A percentile compares a stretch with the other conserved stretches of the same genome.
phyloP scores from a whole-genome alignment of 208 protist genomes.

The Trichomonas gallinae region DNA sequence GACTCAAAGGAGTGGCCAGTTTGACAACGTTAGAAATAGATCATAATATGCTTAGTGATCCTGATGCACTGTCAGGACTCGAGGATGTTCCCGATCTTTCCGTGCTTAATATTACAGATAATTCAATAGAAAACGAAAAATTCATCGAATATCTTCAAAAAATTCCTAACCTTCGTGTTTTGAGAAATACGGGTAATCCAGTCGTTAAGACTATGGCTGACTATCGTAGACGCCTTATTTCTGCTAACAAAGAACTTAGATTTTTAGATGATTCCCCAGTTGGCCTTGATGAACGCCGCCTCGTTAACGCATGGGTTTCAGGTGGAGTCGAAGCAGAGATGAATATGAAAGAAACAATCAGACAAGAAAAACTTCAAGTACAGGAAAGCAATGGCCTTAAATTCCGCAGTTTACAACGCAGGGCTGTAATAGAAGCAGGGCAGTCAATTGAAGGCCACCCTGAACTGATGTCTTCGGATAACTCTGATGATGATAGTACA shows the following conservation, averaged over 20 bases:
- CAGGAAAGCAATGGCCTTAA: background rate
- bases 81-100: slow-evolving; percentile 52
- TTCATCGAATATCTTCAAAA: slow-evolving; percentile 56
- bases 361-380: background rate
- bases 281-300: slow-evolving; percentile 36
- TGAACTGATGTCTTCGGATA: background rate
- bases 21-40: slow-evolving; percentile 51
- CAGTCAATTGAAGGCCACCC: background rate
- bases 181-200: slow-evolving; percentile 60
- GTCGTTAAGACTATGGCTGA: slow-evolving; percentile 41
- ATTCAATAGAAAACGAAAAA: slow-evolving; percentile 52
- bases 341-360: background rate
- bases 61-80: slow-evolving; percentile 48
- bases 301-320: slow-evolving; percentile 30
- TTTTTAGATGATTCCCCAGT: slow-evolving; percentile 47
- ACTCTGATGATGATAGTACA: background rate
- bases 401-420: background rate
- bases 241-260: slow-evolving; percentile 21
- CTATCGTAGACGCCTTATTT: slow-evolving; percentile 63
- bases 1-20: slow-evolving; percentile 32
- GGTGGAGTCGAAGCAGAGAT: background rate
- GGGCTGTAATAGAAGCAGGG: background rate
- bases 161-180: slow-evolving; percentile 57
- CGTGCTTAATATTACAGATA: slow-evolving; percentile 70
- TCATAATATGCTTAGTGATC: slow-evolving; percentile 50